Percentiles rank a stretch among this genome's conserved stretches.
These are phyloP conservation scores for Phoma sp. DNA, from an alignment of 2,329 filamentous ascomycete genomes.

Conservation along the genomic window DNA sequence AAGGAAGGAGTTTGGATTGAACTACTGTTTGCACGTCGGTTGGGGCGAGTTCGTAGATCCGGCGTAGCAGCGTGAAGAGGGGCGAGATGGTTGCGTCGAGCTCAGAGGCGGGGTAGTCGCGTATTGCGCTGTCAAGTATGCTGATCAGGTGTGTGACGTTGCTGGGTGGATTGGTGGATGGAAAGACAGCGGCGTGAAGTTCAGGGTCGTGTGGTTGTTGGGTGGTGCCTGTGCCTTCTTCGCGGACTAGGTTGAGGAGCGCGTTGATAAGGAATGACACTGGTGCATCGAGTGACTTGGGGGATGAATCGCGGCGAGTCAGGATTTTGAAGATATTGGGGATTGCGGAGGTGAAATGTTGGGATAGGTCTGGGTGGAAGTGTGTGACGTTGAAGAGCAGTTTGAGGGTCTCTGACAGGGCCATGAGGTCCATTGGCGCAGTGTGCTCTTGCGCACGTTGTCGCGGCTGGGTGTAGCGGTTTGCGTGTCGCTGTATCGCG, in stretches of 20 bases:
- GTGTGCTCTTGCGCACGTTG: slow-evolving; percentile 35
- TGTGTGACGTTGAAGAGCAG: slow-evolving; percentile 89
- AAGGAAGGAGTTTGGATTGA: slow-evolving; percentile 74
- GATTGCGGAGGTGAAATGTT: slow-evolving; percentile 72
- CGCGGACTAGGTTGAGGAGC: slow-evolving; percentile 78
- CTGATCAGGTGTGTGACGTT: slow-evolving; percentile 72
- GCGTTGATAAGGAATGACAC: slow-evolving; percentile 79
- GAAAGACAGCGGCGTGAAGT: slow-evolving; percentile 68
- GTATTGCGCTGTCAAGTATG: slow-evolving; percentile 72
- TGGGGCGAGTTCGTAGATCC: slow-evolving; percentile 74
- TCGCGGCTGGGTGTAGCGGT: slow-evolving; percentile 52
- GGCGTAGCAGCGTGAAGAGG: slow-evolving; percentile 75
- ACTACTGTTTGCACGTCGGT: slow-evolving; percentile 68
- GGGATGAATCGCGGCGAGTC: slow-evolving; percentile 63
- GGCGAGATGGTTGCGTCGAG: slow-evolving; percentile 76
- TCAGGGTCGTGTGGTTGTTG: slow-evolving; percentile 50
- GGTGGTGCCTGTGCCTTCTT: slow-evolving; percentile 52
- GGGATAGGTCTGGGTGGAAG: slow-evolving; percentile 68
- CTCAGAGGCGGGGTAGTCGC: slow-evolving; percentile 69
- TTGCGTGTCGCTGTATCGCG: slow-evolving; percentile 72
- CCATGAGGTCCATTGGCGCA: slow-evolving; percentile 76
- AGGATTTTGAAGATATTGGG: slow-evolving; percentile 76
- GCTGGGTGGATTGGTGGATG: slow-evolving; percentile 64
- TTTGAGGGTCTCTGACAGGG: slow-evolving; percentile 83
- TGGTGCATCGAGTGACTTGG: slow-evolving; percentile 75